Percentiles rank a stretch among this genome's conserved stretches.
phyloP scores from a whole-genome alignment of 371 early-diverging fungal genomes.

The Chytridium lagenaria region DNA sequence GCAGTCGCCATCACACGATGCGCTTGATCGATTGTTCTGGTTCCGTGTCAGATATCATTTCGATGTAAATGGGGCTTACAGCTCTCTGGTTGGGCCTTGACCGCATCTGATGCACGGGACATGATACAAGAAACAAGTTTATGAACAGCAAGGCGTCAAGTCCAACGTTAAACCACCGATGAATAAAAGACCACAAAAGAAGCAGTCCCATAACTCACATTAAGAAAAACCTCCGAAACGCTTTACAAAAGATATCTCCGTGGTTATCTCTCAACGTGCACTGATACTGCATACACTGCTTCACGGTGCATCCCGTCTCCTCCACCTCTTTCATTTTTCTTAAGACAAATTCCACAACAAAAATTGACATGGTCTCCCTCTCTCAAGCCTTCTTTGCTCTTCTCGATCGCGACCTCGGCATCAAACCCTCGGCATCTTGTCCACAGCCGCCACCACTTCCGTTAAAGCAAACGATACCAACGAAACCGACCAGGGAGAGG shows the following conservation, averaged over 20 bases:
- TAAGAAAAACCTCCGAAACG: conserved; percentile 4
- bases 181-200: not conserved
- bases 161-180: not conserved
- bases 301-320: not conserved
- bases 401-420: conserved; percentile 6
- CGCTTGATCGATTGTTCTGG: no score
- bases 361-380: conserved; percentile 8
- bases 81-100: no score
- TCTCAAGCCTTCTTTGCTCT: not conserved
- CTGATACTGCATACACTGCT: conserved; percentile 10
- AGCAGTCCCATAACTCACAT: not conserved
- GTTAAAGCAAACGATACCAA: not conserved
- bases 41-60: no score
- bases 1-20: no score
- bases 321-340: not conserved
- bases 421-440: not conserved
- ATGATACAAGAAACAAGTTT: no score
- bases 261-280: conserved; percentile 1
- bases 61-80: no score
- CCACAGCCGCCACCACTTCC: not conserved
- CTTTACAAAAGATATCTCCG: conserved; percentile 1
- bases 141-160: no score
- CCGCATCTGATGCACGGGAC: no score
- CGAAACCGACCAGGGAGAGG: not conserved
- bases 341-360: not conserved